These are phyloP conservation scores for Barnettozyma sucrosica DNA, from an alignment of 805 yeast species.

Conservation along the genomic window DNA sequence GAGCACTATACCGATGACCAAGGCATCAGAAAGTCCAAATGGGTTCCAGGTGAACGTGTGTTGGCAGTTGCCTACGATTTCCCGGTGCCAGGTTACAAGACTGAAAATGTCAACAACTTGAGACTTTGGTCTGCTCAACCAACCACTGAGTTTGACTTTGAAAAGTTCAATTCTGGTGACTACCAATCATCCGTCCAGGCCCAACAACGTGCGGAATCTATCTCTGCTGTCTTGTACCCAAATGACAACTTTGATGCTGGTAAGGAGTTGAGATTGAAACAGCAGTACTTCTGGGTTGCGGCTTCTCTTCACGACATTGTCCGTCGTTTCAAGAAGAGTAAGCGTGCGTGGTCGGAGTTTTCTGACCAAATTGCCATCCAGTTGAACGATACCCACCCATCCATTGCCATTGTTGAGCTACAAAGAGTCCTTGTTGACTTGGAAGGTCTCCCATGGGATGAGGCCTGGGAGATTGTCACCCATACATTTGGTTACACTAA, in stretches of 20 bases:
- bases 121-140: conserved; percentile 90
- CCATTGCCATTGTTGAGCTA: conserved; percentile 83
- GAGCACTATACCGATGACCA: conserved; percentile 39
- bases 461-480: conserved; percentile 81
- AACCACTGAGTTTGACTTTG: conserved; percentile 85
- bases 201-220: conserved; percentile 86
- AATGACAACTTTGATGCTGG: conserved; percentile 91
- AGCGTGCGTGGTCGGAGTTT: conserved; percentile 73
- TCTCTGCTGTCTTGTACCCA: conserved; percentile 89
- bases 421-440: conserved; percentile 81
- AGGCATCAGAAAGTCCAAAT: conserved; percentile 55
- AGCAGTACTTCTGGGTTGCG: conserved; percentile 95
- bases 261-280: conserved; percentile 86
- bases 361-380: conserved; percentile 87
- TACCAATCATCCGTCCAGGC: conserved; percentile 76
- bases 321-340: conserved; percentile 78
- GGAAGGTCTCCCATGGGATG: conserved; percentile 75
- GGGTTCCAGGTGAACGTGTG: conserved; percentile 89
- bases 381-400: conserved; percentile 92
- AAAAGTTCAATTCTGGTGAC: conserved; percentile 88
- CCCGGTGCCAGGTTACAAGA: conserved; percentile 88
- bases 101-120: conserved; percentile 78
- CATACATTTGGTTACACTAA: conserved; percentile 86
- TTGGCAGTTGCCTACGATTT: conserved; percentile 86
- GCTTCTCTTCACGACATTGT: conserved; percentile 89